Percentiles rank a stretch among this genome's conserved stretches.
phyloP scores from a whole-genome alignment of 169 alveolate genomes.

The Cryptosporidium tyzzeri region DNA sequence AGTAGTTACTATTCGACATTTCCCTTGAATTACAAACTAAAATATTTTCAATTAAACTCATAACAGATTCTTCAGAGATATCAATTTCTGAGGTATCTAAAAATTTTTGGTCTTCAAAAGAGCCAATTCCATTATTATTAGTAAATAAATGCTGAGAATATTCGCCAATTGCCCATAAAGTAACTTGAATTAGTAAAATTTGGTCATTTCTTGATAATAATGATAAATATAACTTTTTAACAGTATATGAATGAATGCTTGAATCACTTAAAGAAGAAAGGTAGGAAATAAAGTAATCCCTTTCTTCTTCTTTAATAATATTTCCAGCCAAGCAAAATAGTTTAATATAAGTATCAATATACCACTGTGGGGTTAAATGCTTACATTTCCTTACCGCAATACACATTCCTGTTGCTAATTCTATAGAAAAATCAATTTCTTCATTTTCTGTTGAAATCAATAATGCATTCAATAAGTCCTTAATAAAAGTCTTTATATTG shows the following conservation, averaged over 20 bases:
- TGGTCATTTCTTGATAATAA: constrained; percentile 88
- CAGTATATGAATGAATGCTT: constrained; percentile 85
- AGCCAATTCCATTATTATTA: not conserved
- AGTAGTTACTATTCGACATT: constrained; percentile 12
- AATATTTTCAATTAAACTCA: constrained; percentile 26
- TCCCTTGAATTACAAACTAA: constrained; percentile 21
- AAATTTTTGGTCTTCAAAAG: not conserved
- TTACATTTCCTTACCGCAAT: constrained; percentile 87
- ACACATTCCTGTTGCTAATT: constrained; percentile 73
- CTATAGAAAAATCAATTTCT: constrained; percentile 89
- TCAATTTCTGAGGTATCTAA: constrained; percentile 42
- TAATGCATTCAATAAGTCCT: constrained; percentile 92
- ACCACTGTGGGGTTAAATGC: constrained; percentile 88
- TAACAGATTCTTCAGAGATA: constrained; percentile 21
- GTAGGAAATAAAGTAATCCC: constrained; percentile 84
- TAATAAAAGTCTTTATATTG: constrained; percentile 91
- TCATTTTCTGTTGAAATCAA: constrained; percentile 90
- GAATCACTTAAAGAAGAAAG: constrained; percentile 83
- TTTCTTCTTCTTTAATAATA: constrained; percentile 82
- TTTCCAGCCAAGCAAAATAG: constrained; percentile 91
- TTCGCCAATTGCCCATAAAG: constrained; percentile 93
- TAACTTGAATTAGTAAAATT: constrained; percentile 89
- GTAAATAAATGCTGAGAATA: constrained; percentile 75
- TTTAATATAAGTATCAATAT: constrained; percentile 91
- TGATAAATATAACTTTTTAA: constrained; percentile 85